Percentiles rank a stretch among this genome's conserved stretches.
Evolutionary conservation across 805 yeast species (phyloP).

Genomic region (Ogataea trehaloabstinens): DNA sequence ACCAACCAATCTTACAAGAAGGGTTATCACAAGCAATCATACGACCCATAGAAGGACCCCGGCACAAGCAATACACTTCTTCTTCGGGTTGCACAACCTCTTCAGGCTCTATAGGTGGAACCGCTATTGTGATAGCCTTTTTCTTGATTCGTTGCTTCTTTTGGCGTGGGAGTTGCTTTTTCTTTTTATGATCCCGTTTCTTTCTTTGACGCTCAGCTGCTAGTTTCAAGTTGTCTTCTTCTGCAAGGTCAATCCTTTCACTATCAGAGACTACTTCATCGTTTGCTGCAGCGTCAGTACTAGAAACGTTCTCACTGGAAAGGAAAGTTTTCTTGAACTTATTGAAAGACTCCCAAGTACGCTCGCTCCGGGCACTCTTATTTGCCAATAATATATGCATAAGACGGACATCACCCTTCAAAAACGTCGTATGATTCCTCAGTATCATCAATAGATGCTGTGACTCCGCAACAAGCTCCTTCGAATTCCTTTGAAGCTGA

Average conservation of each 20-base stretch:
- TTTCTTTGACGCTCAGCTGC: not conserved
- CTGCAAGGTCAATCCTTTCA: not conserved
- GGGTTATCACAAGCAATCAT: slow-evolving; percentile 97
- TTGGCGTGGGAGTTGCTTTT: not conserved
- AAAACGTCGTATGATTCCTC: slow-evolving; percentile 20
- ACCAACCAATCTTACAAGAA: slow-evolving; percentile 89
- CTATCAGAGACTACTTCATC: not conserved
- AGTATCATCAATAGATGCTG: slow-evolving; percentile 19
- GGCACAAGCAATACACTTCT: slow-evolving; percentile 47
- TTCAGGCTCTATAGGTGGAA: slow-evolving; percentile 7
- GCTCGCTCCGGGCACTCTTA: slow-evolving; percentile 16
- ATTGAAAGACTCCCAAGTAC: slow-evolving; percentile 22
- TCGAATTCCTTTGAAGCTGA: slow-evolving; percentile 19
- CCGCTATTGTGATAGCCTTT: slow-evolving; percentile 5
- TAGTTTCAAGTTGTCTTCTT: not conserved
- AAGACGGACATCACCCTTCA: slow-evolving; percentile 25
- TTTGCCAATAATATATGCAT: slow-evolving; percentile 22
- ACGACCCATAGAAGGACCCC: slow-evolving; percentile 65
- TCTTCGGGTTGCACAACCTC: slow-evolving; percentile 8
- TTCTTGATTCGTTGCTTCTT: not conserved
- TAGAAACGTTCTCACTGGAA: not conserved
- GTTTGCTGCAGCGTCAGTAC: slow-evolving; percentile 4
- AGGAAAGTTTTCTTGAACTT: slow-evolving; percentile 23
- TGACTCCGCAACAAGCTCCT: slow-evolving; percentile 27
- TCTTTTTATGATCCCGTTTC: not conserved